A percentile compares a stretch with the other conserved stretches of the same genome.
These are phyloP conservation scores for Arachis hypogaea DNA, from an alignment of 306 rosid genomes.

Conservation along the genomic window DNA sequence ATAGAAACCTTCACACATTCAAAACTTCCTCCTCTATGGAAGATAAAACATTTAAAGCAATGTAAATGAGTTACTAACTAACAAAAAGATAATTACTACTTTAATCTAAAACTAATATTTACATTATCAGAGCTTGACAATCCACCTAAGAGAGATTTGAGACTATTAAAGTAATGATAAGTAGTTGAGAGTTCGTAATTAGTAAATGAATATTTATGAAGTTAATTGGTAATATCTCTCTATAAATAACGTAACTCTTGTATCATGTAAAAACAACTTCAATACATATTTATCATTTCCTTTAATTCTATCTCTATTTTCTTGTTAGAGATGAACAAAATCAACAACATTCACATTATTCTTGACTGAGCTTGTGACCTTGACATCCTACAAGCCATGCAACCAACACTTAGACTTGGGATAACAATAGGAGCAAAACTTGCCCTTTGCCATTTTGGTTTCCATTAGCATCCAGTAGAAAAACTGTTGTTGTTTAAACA, in stretches of 20 bases:
- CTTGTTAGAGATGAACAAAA: not conserved
- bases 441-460: not conserved
- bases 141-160: not conserved
- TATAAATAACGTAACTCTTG: too few relatives aligned
- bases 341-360: conserved; percentile 10
- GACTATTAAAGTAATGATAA: too few relatives aligned
- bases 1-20: too few relatives aligned
- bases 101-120: conserved; percentile 18
- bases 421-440: conserved; percentile 3
- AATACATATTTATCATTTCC: too few relatives aligned
- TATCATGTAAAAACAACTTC: too few relatives aligned
- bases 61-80: not conserved
- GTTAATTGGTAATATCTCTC: too few relatives aligned
- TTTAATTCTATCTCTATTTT: too few relatives aligned
- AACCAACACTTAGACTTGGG: conserved; percentile 33
- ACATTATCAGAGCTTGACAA: not conserved
- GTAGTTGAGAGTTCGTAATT: too few relatives aligned
- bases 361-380: conserved; percentile 13
- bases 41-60: too few relatives aligned
- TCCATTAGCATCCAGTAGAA: not conserved
- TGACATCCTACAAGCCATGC: conserved; percentile 38
- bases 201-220: too few relatives aligned
- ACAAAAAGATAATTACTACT: not conserved
- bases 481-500: conserved; percentile 16
- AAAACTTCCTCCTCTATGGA: too few relatives aligned